Conservation (phyloP, 805 yeast genomes). For the Wickerhamomyces kurtzmanii region DNA sequence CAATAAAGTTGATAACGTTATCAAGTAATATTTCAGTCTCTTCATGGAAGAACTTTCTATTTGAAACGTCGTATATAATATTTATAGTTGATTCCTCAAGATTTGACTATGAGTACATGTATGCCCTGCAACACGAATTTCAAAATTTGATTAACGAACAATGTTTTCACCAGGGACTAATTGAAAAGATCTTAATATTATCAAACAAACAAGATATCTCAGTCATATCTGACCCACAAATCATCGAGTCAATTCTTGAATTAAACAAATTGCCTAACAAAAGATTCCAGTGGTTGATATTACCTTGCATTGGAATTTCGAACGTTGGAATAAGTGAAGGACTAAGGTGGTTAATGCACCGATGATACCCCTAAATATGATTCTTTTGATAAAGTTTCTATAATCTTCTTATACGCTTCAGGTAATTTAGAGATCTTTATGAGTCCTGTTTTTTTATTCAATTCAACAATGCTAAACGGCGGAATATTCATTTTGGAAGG, state of each 20-base stretch:
- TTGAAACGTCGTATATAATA: constrained; percentile 8
- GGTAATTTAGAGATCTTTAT: constrained; percentile 11
- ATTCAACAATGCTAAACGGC: constrained; percentile 34
- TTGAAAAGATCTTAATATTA: too few relatives aligned
- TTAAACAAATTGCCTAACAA: too few relatives aligned
- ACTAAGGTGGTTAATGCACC: constrained; percentile 16
- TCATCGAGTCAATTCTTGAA: too few relatives aligned
- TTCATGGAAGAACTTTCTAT: constrained; percentile 11
- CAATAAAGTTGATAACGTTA: constrained; percentile 10
- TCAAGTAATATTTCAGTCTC: constrained; percentile 10
- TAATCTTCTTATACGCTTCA: constrained; percentile 17
- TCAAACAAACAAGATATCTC: too few relatives aligned
- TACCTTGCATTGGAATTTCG: constrained; percentile 9
- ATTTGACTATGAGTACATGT: too few relatives aligned
- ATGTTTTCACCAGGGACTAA: too few relatives aligned
- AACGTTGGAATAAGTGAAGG: constrained; percentile 16
- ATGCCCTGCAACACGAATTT: too few relatives aligned
- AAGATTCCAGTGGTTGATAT: constrained; percentile 8
- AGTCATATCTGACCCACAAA: too few relatives aligned
- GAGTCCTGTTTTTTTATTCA: background rate
- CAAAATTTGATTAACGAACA: too few relatives aligned
- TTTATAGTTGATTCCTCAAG: constrained; percentile 13
- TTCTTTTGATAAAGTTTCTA: constrained; percentile 15
- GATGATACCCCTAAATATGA: constrained; percentile 12
- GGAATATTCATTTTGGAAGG: constrained; percentile 38